Evolutionary conservation across 2,329 filamentous ascomycete species (phyloP), one percentile per base, ranked within the genome.

Genomic region (Aspergillus neotritici): DNA sequence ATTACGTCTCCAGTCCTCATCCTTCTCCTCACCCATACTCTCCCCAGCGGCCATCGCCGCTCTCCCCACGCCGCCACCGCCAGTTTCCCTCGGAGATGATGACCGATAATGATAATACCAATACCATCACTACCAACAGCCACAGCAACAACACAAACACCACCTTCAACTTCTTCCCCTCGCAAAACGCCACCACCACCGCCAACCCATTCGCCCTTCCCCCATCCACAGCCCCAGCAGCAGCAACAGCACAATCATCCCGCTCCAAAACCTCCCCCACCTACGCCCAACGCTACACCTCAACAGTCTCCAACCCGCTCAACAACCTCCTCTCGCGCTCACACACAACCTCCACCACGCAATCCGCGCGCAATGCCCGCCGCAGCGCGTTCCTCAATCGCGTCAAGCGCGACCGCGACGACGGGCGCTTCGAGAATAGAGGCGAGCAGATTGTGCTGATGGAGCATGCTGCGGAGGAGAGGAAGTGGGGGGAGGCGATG

Each of bases 401-500:
- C 15, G 59, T 72, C 13, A 64, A 62, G 37, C 56, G 55, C n/a
- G 62, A 63, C 33, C 65, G 70, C 25, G 66, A 70, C 11, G 54
- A 58, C 30, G 61, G 57, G 1, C 61, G 65, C 6, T 67, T 66
- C 42, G 63, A 67, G 47, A 57, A 56, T 50, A 66, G 60, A 50
- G 68, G 63, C 51, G 74, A 63, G 54, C 69, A 63, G 61, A 62
- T 66, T 46, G 65, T 63, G 60, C 66, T 56, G 51, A 67, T 62
- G 65, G 70, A 72, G 47, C 62, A 62, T 55, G 53, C 64, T 43
- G 61, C 56, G 41, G 67, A 63, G 53, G 58, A 63, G 55, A 60
- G 57, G 48, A 49, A 51, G 39, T 70, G 69, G 64, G 62, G 64
- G 25, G 66, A 68, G 48, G 47, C 42, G 17, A 69, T 70, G 66